Base-by-base conservation (phyloP, 1,139 yeast genomes). In the Kurtzmaniella quercitrusa region DNA sequence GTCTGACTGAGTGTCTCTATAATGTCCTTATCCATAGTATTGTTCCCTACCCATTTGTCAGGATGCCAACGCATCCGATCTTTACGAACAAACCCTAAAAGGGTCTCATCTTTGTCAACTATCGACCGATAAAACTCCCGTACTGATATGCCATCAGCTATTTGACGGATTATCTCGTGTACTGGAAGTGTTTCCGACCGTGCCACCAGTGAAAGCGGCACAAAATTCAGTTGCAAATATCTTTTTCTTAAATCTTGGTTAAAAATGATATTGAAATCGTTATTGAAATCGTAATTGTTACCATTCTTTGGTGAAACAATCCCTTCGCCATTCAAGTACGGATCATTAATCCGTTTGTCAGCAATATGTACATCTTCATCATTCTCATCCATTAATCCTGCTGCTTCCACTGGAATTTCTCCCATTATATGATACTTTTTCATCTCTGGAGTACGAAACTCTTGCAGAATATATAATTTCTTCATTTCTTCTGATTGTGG, bases 41-140 rank as follows among this genome's bases (percentile, higher is more conserved):
- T 46, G 42, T 36, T 38, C 15, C 48, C 41, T 15, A 59, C 53
- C 77, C 77, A 71, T 52, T 72, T 75, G 55, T 83, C 90, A 1
- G 90, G 90, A 56, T 83, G 90, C 89, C 89, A 83, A 48, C 77
- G 62, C 3, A 81, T 58, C 47, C 89, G 54, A 53, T 82, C 89
- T 27, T 50, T 54, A 46, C 72, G 77, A 7, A 81, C 46, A 3
- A 75, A 52, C 2, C 59, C 66, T 11, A 48, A 19, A 16, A 58
- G 43, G 5, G 39, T 21, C 41, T 38, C 38, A 18, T 52, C 46
- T 9, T 4, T 31, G 1, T 52, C 49, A 1, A 43, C 21, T 11
- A 69, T 57, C 18, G 46, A 46, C 9, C 53, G 41, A 50, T 68
- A 72, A 47, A 69, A 73, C 41, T 46, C 54, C 38, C 45, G 40